Evolutionary conservation across 257 asterid genomes (phyloP), one percentile per base, ranked within the genome.

Genomic region (Marsdenia floribunda): DNA sequence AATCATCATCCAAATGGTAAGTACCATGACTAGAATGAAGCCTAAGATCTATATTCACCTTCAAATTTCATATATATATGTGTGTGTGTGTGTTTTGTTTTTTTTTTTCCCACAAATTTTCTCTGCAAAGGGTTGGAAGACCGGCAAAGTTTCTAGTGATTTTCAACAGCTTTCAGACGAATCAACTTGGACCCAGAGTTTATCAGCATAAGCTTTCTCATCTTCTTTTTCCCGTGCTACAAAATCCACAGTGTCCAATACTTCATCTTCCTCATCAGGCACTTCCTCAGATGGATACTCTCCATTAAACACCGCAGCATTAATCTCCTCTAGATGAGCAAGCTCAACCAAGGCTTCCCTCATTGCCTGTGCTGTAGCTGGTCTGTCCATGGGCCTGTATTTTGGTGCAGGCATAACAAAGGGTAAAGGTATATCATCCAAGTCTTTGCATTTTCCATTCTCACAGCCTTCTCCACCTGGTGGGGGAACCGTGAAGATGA

Each of bases 301-400:
- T 9, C 55, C 83, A 7, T 46, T 83, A 52, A 33, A 64, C 35
- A 70, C 76, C 50, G 70, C 75, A 24, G 80, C 81, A 57, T 47
- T 75, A 19, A 69, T 73, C 73, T 81, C 91, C 59, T 69, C 86
- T 50, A 72, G 66, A 69, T 72, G 68, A 3, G 73, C 73, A 4
- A 83, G 83, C 85, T 87, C 88, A 22, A 78, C 68, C 78, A 87
- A 52, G 18, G 96, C 97, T 77, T 90, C 93, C 82, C 90, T 80
- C 80, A 93, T 89, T 75, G 96, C 94, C 83, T 78, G 90, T 67
- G 89, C 85, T 52, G 93, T 93, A 10, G 97, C 98, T 3, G 98
- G 94, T 76, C 54, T 84, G 81, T 91, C 97, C 50, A 75, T 33
- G 35, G 84, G 73, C 49, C 87, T 73, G 76, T 93, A 93, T 61